Evolutionary conservation across 2,329 filamentous ascomycete species (phyloP).

Genomic region (Ophiostoma piceae): DNA sequence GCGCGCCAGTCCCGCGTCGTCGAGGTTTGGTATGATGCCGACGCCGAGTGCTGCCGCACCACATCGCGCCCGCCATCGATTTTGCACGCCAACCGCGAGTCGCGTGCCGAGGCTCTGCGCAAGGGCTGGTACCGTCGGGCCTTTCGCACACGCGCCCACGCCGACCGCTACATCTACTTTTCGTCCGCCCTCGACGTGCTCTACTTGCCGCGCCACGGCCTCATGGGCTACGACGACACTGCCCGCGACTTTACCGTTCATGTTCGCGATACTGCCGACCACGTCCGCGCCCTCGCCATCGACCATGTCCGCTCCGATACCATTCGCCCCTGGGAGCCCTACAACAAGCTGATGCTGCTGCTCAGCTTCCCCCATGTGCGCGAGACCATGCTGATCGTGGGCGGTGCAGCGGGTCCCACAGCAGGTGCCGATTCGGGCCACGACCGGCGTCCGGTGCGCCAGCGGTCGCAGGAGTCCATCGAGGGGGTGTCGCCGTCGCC

Average conservation of each 20-base stretch:
- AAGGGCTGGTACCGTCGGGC: conserved; percentile 35
- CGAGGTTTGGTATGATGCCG: conserved; percentile 38
- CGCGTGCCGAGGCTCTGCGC: conserved; percentile 38
- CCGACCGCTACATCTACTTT: conserved; percentile 36
- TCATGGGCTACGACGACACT: conserved; percentile 40
- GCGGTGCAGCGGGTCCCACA: background rate
- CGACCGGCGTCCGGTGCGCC: conserved; percentile 20
- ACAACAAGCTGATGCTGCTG: conserved; percentile 46
- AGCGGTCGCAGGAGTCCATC: conserved; percentile 23
- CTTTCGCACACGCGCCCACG: conserved; percentile 35
- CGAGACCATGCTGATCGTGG: conserved; percentile 38
- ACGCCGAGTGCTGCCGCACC: conserved; percentile 37
- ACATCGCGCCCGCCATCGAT: conserved; percentile 38
- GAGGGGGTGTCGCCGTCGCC: conserved; percentile 19
- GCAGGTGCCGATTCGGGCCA: conserved; percentile 6
- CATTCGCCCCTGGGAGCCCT: conserved; percentile 47
- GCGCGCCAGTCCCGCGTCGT: conserved; percentile 38
- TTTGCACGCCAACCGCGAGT: conserved; percentile 41
- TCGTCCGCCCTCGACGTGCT: conserved; percentile 36
- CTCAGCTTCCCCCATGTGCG: conserved; percentile 38
- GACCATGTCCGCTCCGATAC: conserved; percentile 43
- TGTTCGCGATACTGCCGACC: conserved; percentile 34
- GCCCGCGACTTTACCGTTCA: conserved; percentile 40
- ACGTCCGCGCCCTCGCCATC: conserved; percentile 40
- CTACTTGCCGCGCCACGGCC: conserved; percentile 38